Conservation (phyloP, 2,329 filamentous ascomycete genomes). For the Pseudogymnoascus sp. region DNA sequence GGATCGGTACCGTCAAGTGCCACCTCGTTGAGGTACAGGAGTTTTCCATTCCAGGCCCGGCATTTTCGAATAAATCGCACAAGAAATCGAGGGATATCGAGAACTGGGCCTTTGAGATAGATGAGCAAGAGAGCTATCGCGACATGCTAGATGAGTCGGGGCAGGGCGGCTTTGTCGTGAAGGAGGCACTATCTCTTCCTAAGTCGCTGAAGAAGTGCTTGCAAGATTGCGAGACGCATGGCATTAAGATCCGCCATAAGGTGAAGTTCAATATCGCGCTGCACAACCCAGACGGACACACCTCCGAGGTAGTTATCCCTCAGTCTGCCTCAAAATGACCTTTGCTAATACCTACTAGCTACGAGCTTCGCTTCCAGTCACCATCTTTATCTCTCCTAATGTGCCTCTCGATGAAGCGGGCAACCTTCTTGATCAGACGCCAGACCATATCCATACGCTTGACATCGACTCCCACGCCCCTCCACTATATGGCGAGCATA, state of each 20-base stretch:
- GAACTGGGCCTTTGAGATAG: conserved; percentile 47
- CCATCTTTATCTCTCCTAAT: conserved; percentile 92
- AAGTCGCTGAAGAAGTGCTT: conserved; percentile 75
- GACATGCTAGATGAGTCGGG: conserved; percentile 60
- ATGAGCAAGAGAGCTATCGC: conserved; percentile 54
- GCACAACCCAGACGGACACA: conserved; percentile 88
- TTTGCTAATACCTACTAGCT: conserved; percentile 41
- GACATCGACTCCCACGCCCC: conserved; percentile 60
- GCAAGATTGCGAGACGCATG: conserved; percentile 80
- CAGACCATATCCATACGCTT: conserved; percentile 37
- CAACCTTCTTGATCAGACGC: conserved; percentile 58
- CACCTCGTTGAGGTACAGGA: conserved; percentile 74
- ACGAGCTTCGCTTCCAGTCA: conserved; percentile 80
- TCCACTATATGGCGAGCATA: conserved; percentile 86
- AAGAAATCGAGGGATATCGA: conserved; percentile 57
- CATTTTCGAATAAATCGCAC: conserved; percentile 44
- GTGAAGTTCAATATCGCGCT: conserved; percentile 85
- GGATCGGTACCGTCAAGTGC: conserved; percentile 73
- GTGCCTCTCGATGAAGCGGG: conserved; percentile 83
- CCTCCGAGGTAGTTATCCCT: conserved; percentile 61
- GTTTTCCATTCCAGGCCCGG: conserved; percentile 43
- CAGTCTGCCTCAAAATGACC: background rate
- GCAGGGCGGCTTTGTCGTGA: conserved; percentile 56
- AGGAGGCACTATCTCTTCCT: conserved; percentile 60
- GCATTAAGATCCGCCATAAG: conserved; percentile 89